Evolutionary conservation across 768 basidiomycete genomes (phyloP), one percentile per base, ranked within the genome.

Genomic region (Sistotremastrum niveocremeum): DNA sequence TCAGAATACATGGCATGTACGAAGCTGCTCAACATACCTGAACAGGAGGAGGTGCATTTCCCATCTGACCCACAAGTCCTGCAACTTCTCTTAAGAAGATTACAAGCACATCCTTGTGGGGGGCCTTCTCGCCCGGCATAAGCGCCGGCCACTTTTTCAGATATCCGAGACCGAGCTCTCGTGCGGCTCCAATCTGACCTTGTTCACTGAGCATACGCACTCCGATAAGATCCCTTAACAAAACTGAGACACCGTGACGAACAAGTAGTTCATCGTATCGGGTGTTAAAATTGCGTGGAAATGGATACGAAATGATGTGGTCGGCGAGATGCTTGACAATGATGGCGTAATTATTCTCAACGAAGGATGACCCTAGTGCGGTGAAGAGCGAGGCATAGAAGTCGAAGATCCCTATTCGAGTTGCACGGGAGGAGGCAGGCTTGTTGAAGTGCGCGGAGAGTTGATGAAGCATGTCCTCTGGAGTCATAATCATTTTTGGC

Each of bases 101-200:
- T 2, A 79, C 73, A 5, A 97, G 67, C 1, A 85, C 75, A 1
- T 76, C 58, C 5, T 84, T 72, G 34, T 64, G 67, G 0, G 90
- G 86, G 0, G 81, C 74, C 12, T 66, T 65, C 52, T 87, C 81
- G 5, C 87, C 88, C 7, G 89, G 89, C 74, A 97, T 80, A 63
- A 94, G 75, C 0, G 88, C 83, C 1, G 91, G 90, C 89, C 90
- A 97, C 44, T 87, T 74, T 61, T 85, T 89, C 49, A 95, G 66
- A 59, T 89, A 95, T 4, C 73, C 68, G 34, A 70, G 79, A 0
- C 86, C 79, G 37, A 95, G 66, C 52, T 95, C 93, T 54, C 85
- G 80, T 34, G 95, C 85, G 2, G 93, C 93, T 30, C 70, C 68
- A 40, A 98, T 93, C 62, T 98, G 94, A 0, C 84, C 93, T 57